Evolutionary conservation across 306 rosid species (phyloP).

Genomic region (Carpinus fangiana): DNA sequence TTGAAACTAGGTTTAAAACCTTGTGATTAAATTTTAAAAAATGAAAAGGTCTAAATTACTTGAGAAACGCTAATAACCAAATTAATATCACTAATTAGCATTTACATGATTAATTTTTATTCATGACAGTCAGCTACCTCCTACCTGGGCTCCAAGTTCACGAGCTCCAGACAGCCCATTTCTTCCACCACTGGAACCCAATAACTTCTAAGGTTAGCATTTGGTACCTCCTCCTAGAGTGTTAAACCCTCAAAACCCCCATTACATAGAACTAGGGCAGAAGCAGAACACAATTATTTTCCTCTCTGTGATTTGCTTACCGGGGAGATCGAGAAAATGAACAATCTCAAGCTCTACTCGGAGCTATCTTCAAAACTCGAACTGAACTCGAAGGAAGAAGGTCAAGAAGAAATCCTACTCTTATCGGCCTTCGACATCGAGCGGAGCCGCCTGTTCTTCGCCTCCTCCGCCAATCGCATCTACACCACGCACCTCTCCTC

Average conservation of each 20-base stretch:
- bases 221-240: too few relatives aligned
- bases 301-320: background rate
- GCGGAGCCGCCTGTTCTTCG: constrained; percentile 83
- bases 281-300: background rate
- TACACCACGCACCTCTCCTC: constrained; percentile 72
- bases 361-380: constrained; percentile 58
- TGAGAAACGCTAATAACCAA: too few relatives aligned
- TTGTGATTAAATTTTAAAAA: too few relatives aligned
- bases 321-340: constrained; percentile 39
- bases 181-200: too few relatives aligned
- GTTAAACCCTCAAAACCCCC: constrained; percentile 19
- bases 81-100: too few relatives aligned
- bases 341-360: constrained; percentile 67
- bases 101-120: too few relatives aligned
- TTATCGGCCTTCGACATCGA: constrained; percentile 83
- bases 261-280: background rate
- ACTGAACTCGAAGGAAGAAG: constrained; percentile 47
- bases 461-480: constrained; percentile 65
- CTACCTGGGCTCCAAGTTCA: too few relatives aligned
- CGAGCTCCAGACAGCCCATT: too few relatives aligned
- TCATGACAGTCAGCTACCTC: too few relatives aligned
- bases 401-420: constrained; percentile 55
- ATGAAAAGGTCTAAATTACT: too few relatives aligned
- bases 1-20: too few relatives aligned
- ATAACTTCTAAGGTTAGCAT: too few relatives aligned